Evolutionary conservation across 306 rosid species (phyloP).

Genomic region (Glycine tomentella): DNA sequence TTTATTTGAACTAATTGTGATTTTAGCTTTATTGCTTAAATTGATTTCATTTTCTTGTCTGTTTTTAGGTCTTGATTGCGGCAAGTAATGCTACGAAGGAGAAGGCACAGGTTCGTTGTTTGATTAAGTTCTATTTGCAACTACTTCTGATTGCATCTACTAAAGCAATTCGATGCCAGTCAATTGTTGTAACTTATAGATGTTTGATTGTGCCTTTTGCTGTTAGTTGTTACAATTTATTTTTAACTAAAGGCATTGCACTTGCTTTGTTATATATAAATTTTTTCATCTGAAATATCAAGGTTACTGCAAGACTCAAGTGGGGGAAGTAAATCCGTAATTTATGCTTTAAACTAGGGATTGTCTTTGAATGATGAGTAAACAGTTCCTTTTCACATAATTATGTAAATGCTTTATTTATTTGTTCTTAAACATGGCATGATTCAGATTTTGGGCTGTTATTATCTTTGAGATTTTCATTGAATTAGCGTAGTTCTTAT

Average conservation of each 20-base stretch:
- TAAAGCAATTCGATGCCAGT: neutral
- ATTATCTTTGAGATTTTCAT: slow-evolving; percentile 1
- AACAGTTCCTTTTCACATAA: neutral
- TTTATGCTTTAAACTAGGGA: slow-evolving; percentile 1
- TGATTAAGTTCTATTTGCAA: slow-evolving; percentile 19
- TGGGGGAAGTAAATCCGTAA: neutral
- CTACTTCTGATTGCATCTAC: slow-evolving; percentile 32
- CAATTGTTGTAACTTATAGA: slow-evolving; percentile 10
- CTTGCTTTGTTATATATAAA: neutral
- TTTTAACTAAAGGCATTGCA: neutral
- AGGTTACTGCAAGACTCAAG: neutral
- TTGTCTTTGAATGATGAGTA: neutral
- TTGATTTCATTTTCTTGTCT: slow-evolving; percentile 39
- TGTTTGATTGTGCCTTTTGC: slow-evolving; percentile 6
- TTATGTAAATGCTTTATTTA: neutral
- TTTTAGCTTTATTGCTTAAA: slow-evolving; percentile 22
- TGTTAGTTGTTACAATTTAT: neutral
- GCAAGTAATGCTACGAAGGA: slow-evolving; percentile 86
- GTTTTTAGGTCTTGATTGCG: slow-evolving; percentile 83
- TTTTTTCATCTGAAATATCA: neutral
- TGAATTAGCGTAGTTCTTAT: slow-evolving; percentile 18
- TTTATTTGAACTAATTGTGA: neutral
- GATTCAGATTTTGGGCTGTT: slow-evolving; percentile 27
- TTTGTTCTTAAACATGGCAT: slow-evolving; percentile 28
- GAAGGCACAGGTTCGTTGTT: slow-evolving; percentile 82